Conservation (phyloP, 129 eudicot species). For the Tagetes erecta region DNA sequence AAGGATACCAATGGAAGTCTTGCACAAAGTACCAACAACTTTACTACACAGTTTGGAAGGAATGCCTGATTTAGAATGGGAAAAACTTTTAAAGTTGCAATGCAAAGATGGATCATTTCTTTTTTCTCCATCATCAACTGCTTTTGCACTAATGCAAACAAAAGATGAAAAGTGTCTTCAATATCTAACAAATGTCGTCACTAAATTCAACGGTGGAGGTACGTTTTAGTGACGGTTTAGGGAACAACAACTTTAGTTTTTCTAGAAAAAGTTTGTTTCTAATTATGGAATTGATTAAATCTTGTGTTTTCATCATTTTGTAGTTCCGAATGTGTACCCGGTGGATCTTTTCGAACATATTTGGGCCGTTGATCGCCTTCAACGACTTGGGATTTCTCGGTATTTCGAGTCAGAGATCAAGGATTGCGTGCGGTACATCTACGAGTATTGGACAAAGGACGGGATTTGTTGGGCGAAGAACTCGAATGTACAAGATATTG, state of each 20-base stretch:
- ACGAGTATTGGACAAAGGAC: constrained; percentile 67
- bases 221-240: constrained; percentile 16
- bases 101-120: constrained; percentile 85
- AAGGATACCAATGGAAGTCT: constrained; percentile 83
- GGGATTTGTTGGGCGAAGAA: constrained; percentile 98
- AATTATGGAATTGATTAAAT: constrained; percentile 15
- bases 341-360: constrained; percentile 93
- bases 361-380: constrained; percentile 75
- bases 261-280: constrained; percentile 10
- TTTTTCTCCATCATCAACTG: constrained; percentile 97
- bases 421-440: constrained; percentile 55
- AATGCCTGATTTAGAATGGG: constrained; percentile 76
- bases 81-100: constrained; percentile 69
- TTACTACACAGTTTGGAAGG: constrained; percentile 96
- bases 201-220: constrained; percentile 93
- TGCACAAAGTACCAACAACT: constrained; percentile 88
- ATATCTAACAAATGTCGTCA: constrained; percentile 60
- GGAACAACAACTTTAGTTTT: neutral
- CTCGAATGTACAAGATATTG: constrained; percentile 77
- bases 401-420: constrained; percentile 68
- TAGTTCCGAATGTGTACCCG: constrained; percentile 91
- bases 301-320: constrained; percentile 17
- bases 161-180: constrained; percentile 70
- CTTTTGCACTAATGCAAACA: constrained; percentile 88
- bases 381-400: constrained; percentile 84